These are phyloP conservation scores for Botryococcus braunii DNA, from an alignment of 163 green algal genomes.

Conservation along the genomic window DNA sequence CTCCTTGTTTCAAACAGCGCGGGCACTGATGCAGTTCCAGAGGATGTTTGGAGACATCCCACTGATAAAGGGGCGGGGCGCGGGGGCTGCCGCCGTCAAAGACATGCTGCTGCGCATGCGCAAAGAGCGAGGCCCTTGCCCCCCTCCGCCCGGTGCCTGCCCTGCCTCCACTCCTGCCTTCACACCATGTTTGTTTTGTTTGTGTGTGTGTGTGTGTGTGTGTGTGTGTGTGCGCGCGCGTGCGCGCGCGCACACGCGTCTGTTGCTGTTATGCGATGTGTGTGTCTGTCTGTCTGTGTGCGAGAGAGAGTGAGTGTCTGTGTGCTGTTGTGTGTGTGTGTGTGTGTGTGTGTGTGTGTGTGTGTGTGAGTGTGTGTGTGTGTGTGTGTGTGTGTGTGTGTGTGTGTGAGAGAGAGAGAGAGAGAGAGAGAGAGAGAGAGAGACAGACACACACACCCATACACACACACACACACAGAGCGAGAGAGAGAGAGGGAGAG, in stretches of 20 bases:
- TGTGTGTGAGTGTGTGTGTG: too few species aligned
- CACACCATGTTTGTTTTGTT: not conserved
- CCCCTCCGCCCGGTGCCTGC: not conserved
- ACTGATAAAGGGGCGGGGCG: conserved; percentile 65
- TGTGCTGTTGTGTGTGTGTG: too few species aligned
- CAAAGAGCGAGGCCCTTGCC: conserved; percentile 32
- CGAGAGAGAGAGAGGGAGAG: too few species aligned
- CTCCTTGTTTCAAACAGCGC: conserved; percentile 54
- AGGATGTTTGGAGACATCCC: conserved; percentile 41
- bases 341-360: too few species aligned
- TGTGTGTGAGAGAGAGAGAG: too few species aligned
- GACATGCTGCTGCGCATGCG: conserved; percentile 64
- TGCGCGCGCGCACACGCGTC: not conserved
- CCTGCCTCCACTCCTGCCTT: not conserved
- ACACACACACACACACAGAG: too few species aligned
- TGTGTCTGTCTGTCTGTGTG: not conserved
- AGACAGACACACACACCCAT: too few species aligned
- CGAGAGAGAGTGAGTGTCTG: not conserved
- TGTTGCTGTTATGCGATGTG: not conserved
- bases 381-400: too few species aligned
- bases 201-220: too few species aligned
- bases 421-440: too few species aligned
- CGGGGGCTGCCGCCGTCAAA: conserved; percentile 49
- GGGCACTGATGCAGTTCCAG: conserved; percentile 67
- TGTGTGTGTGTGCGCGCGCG: too few species aligned